A percentile compares a stretch with the other conserved stretches of the same genome.
phyloP scores from a whole-genome alignment of 1,139 yeast genomes.

The Diutina rugosa region DNA sequence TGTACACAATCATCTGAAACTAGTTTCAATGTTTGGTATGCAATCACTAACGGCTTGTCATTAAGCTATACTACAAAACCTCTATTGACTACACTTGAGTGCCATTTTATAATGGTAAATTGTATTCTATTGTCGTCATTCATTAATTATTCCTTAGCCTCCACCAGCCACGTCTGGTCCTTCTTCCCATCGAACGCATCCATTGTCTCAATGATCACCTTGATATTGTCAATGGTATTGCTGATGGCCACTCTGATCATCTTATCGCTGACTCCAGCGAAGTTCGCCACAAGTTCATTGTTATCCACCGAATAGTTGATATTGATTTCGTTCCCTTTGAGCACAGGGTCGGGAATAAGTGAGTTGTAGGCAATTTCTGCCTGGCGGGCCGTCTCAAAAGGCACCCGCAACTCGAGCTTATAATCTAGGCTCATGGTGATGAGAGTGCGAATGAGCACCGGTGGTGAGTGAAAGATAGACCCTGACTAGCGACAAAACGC shows the following conservation, averaged over 20 bases:
- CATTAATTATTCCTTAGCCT: not conserved
- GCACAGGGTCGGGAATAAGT: not conserved
- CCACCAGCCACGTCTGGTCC: constrained; percentile 3
- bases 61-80: too few species aligned
- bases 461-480: not conserved
- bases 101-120: too few species aligned
- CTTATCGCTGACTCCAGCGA: constrained; percentile 48
- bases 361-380: not conserved
- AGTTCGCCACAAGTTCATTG: constrained; percentile 9
- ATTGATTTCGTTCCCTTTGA: not conserved
- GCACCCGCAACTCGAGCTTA: not conserved
- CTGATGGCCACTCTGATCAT: constrained; percentile 61
- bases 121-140: not conserved
- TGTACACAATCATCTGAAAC: too few species aligned
- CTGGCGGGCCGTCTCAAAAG: not conserved
- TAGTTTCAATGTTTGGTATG: too few species aligned
- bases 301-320: not conserved
- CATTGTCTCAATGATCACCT: constrained; percentile 53
- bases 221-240: constrained; percentile 50
- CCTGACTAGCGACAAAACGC: not conserved
- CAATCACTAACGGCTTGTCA: too few species aligned
- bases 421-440: not conserved
- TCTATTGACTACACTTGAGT: too few species aligned
- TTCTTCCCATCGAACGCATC: constrained; percentile 42
- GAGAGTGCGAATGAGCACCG: not conserved